Percentiles rank a stretch among this genome's conserved stretches.
Conservation (phyloP, 768 basidiomycete species). For the Tulasnella sp. region DNA sequence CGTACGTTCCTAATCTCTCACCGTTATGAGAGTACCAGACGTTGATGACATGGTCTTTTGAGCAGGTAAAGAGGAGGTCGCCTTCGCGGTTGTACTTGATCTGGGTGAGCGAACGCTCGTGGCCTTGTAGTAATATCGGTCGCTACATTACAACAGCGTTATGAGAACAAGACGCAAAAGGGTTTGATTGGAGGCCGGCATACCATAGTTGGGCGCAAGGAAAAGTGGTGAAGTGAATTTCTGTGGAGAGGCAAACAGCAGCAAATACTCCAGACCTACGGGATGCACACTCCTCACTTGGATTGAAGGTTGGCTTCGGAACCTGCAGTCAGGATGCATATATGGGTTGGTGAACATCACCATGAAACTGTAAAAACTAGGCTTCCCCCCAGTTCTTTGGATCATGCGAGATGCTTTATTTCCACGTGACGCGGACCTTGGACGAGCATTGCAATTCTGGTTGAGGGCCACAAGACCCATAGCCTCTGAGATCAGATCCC, state of each 20-base stretch:
- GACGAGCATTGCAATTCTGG: background rate
- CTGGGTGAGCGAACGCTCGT: slow-evolving; percentile 94
- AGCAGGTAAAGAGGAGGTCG: slow-evolving; percentile 90
- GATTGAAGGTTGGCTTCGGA: background rate
- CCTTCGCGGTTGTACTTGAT: slow-evolving; percentile 97
- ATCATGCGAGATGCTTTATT: no score
- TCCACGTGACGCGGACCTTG: background rate
- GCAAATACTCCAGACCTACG: background rate
- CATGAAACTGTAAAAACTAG: no score
- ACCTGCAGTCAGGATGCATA: background rate
- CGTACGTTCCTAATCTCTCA: slow-evolving; percentile 92
- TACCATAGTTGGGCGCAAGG: background rate
- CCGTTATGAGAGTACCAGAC: slow-evolving; percentile 98
- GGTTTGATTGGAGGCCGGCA: background rate
- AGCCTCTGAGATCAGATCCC: background rate
- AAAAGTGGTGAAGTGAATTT: background rate
- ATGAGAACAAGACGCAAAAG: background rate
- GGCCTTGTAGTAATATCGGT: slow-evolving; percentile 41
- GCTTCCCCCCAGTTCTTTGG: no score
- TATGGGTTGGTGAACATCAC: background rate
- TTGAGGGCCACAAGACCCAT: background rate
- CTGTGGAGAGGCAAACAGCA: background rate
- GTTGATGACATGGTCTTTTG: slow-evolving; percentile 92
- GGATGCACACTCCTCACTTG: background rate
- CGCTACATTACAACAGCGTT: background rate